Evolutionary conservation across 176 grass and related monocot species (phyloP), one percentile per base, ranked within the genome.

Genomic region (Puya raimondii): DNA sequence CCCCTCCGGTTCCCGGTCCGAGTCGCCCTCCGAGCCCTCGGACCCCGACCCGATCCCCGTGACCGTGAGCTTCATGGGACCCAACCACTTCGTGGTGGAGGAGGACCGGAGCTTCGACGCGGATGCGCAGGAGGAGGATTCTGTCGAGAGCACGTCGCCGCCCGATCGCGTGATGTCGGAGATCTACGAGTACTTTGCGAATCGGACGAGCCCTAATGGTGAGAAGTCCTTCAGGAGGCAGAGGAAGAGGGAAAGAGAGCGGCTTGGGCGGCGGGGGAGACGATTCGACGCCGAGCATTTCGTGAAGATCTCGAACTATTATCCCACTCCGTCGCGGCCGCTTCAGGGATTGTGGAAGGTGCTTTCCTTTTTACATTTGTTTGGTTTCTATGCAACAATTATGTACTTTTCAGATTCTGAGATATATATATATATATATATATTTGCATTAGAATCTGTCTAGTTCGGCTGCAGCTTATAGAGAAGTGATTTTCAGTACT

Each of bases 121-220:
- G 42, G 79, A 78, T 1, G 74, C 70, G 7, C 82, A 79, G 9
- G 69, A 85, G 47, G 81, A 66, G 4, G 56, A 49, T 23, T 74
- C 53, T 10, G 68, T 85, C 11, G 81, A 82, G 12, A 75, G 82
- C 4, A 78, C 82, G 0, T 91, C 82, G 0, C 89, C 85, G 3
- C 82, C 85, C 12, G 89, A 82, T 23, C 23, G 76, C 54, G 16
- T 64, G 54, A 70, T 79, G 76, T 79, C 76, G 65, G 89, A 88
- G 70, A 75, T 91, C 59, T 88, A 80, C 63, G 74, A 78, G 72
- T 78, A 88, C 77, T 85, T 91, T 7, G 89, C 89, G 1, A 91
- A 91, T 33, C 74, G 70, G 47, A 88, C 85, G 82, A 88, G 76
- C 77, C 73, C 85, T 0, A 59, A 70, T 6, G 64, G 69, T 25